Percentiles rank a stretch among this genome's conserved stretches.
Conservation (phyloP, 225 moss, liverwort and hornwort species). For the Neckera pumila region DNA sequence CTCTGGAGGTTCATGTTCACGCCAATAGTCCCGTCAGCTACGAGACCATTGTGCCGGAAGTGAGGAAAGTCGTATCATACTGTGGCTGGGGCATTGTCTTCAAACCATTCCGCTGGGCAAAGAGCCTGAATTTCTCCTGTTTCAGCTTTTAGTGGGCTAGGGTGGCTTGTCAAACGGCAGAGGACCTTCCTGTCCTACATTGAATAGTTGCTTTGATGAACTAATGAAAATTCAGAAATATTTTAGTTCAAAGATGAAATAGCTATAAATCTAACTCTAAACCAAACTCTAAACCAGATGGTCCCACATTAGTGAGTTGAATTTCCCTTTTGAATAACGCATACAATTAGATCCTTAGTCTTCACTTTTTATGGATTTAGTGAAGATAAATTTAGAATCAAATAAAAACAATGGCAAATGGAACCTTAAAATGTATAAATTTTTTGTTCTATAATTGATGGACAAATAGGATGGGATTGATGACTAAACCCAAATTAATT, state of each 20-base stretch:
- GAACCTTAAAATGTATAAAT: too few relatives aligned
- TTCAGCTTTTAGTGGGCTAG: constrained; percentile 4
- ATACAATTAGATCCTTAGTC: background rate
- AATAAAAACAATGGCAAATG: background rate
- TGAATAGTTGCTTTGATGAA: background rate
- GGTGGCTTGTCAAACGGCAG: background rate
- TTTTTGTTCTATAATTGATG: rapidly evolving
- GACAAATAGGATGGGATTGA: rapidly evolving
- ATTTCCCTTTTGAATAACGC: too few relatives aligned
- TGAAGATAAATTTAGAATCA: background rate
- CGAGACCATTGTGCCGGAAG: background rate
- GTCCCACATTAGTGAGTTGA: background rate
- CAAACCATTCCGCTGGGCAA: constrained; percentile 10
- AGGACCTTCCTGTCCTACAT: too few relatives aligned
- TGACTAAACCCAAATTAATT: too few relatives aligned
- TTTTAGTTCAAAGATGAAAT: background rate
- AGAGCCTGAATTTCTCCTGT: constrained; percentile 40
- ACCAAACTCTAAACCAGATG: background rate
- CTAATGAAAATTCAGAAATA: background rate
- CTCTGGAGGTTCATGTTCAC: constrained; percentile 25
- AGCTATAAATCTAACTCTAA: background rate
- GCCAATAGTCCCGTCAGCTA: constrained; percentile 17
- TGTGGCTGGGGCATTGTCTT: background rate
- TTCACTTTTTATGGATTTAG: background rate
- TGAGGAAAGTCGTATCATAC: background rate